Percentiles rank a stretch among this genome's conserved stretches.
phyloP scores from a whole-genome alignment of 768 basidiomycete genomes.

The Agaricus sinodeliciosus region DNA sequence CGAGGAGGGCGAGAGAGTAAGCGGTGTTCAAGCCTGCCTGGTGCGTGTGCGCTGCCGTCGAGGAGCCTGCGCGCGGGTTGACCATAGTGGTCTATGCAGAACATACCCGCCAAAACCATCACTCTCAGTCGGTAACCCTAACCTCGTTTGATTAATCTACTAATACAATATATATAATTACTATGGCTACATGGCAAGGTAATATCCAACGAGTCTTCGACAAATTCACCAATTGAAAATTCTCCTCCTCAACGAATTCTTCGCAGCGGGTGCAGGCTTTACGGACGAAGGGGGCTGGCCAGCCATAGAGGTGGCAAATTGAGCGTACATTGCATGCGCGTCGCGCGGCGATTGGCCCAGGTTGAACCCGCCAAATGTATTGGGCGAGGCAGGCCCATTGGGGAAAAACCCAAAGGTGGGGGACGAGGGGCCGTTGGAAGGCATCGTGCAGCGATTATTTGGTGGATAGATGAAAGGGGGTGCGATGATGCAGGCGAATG shows the following conservation, averaged over 20 bases:
- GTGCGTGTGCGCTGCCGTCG: slow-evolving; percentile 17
- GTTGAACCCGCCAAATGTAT: slow-evolving; percentile 43
- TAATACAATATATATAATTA: background rate
- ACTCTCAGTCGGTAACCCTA: slow-evolving; percentile 2
- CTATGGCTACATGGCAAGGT: background rate
- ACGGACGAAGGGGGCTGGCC: slow-evolving; percentile 1
- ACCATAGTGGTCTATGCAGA: slow-evolving; percentile 5
- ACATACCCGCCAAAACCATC: background rate
- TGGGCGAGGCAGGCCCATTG: slow-evolving; percentile 44
- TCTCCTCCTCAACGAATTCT: background rate
- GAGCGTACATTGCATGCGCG: slow-evolving; percentile 50
- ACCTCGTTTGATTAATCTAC: background rate
- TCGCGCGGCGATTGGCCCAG: slow-evolving; percentile 57
- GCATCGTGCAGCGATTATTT: slow-evolving; percentile 28
- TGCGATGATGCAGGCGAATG: too few species aligned
- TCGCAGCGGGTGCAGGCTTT: background rate
- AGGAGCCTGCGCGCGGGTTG: slow-evolving; percentile 8
- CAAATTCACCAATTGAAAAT: background rate
- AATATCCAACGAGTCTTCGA: background rate
- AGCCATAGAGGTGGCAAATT: slow-evolving; percentile 24
- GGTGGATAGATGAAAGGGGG: background rate
- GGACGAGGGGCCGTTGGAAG: slow-evolving; percentile 42
- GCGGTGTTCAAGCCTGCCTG: slow-evolving; percentile 30
- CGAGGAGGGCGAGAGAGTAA: slow-evolving; percentile 63
- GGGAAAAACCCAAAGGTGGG: slow-evolving; percentile 60